Evolutionary conservation across 2,329 filamentous ascomycete species (phyloP).

Genomic region (Fusarium coicis): DNA sequence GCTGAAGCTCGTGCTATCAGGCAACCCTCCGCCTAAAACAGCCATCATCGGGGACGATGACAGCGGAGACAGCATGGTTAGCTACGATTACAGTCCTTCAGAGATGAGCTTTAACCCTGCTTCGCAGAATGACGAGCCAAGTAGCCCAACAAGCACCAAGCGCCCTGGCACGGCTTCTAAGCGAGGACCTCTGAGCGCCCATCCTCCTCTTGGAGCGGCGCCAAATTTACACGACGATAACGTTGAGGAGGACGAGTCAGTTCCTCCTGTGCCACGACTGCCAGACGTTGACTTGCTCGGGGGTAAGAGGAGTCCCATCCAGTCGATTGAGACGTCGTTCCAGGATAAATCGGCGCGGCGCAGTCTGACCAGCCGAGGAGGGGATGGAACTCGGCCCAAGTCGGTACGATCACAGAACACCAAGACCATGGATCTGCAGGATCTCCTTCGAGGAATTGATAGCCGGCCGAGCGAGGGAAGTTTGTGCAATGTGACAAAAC

Average conservation of each 20-base stretch:
- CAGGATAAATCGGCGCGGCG: slow-evolving; percentile 53
- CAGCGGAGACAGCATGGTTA: slow-evolving; percentile 75
- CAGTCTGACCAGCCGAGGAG: slow-evolving; percentile 56
- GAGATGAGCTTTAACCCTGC: slow-evolving; percentile 70
- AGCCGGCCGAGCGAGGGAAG: slow-evolving; percentile 58
- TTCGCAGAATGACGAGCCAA: slow-evolving; percentile 46
- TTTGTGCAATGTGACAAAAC: slow-evolving; percentile 59
- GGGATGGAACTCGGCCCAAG: slow-evolving; percentile 51
- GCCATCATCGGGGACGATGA: slow-evolving; percentile 58
- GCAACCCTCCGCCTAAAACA: slow-evolving; percentile 56
- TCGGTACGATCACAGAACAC: slow-evolving; percentile 49
- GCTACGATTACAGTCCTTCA: slow-evolving; percentile 74
- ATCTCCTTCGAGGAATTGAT: slow-evolving; percentile 63
- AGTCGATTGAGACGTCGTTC: slow-evolving; percentile 45
- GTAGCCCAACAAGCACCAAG: slow-evolving; percentile 46
- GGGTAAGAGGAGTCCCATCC: slow-evolving; percentile 44
- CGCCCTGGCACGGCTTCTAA: slow-evolving; percentile 51
- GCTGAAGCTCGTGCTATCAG: slow-evolving; percentile 69
- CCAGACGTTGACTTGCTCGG: slow-evolving; percentile 53
- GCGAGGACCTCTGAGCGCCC: slow-evolving; percentile 57
- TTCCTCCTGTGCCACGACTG: slow-evolving; percentile 68
- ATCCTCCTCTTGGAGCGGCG: slow-evolving; percentile 50
- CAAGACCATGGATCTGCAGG: slow-evolving; percentile 58
- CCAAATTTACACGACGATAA: slow-evolving; percentile 47
- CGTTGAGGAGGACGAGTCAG: slow-evolving; percentile 50